phyloP scores from a whole-genome alignment of 768 basidiomycete species.

The Porpolomopsis calyptriformis region DNA sequence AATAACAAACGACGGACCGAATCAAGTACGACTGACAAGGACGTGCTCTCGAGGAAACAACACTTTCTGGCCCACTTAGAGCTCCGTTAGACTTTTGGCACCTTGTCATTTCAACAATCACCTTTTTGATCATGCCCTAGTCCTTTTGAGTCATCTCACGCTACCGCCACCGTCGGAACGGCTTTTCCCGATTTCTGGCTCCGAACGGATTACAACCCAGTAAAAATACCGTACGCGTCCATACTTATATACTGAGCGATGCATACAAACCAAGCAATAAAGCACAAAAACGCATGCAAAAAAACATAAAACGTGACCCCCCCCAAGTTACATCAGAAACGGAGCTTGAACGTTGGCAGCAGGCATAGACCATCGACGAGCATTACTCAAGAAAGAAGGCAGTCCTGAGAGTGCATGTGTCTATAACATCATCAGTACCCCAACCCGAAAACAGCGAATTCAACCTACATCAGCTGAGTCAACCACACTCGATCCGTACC shows the following conservation, averaged over 20 bases:
- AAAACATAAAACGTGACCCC: no score
- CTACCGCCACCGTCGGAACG: no score
- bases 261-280: no score
- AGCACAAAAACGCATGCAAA: no score
- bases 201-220: no score
- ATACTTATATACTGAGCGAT: no score
- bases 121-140: neutral
- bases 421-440: neutral
- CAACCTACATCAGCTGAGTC: neutral
- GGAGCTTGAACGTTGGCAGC: slow-evolving; percentile 18
- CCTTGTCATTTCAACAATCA: neutral
- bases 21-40: no score
- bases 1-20: no score
- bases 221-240: no score
- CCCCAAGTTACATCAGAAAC: slow-evolving; percentile 21
- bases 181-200: no score
- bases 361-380: slow-evolving; percentile 27
- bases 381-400: slow-evolving; percentile 24
- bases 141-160: neutral
- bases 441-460: neutral
- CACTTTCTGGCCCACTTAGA: no score
- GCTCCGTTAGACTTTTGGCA: neutral
- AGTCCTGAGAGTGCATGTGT: slow-evolving; percentile 10
- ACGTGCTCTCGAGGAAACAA: no score
- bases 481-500: neutral